Evolutionary conservation across 2,329 filamentous ascomycete genomes (phyloP).

Genomic region (Gaeumannomyces tritici): DNA sequence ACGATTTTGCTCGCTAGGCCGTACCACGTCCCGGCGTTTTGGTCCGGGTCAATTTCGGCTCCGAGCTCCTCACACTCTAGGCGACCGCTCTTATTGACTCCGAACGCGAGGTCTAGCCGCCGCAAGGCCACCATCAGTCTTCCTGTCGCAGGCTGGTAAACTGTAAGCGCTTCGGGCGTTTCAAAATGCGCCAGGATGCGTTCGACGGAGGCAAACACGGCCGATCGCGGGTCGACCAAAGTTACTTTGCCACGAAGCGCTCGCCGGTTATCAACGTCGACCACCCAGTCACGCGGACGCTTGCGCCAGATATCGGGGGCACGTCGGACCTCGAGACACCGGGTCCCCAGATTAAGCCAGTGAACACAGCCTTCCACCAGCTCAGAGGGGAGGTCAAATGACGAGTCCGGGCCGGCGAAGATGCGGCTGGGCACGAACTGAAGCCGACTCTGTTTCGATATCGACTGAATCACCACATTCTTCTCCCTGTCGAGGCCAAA

Average conservation of each 20-base stretch:
- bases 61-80: conserved; percentile 39
- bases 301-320: conserved; percentile 16
- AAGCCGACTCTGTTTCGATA: conserved; percentile 3
- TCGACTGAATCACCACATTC: conserved; percentile 34
- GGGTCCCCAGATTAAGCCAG: conserved; percentile 41
- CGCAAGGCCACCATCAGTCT: conserved; percentile 37
- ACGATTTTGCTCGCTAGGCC: conserved; percentile 51
- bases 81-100: conserved; percentile 29
- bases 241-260: conserved; percentile 5
- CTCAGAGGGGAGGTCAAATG: conserved; percentile 38
- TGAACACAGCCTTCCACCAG: conserved; percentile 46
- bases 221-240: conserved; percentile 40
- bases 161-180: conserved; percentile 25
- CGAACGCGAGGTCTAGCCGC: conserved; percentile 43
- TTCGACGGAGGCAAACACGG: conserved; percentile 25
- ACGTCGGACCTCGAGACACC: conserved; percentile 36
- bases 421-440: not conserved
- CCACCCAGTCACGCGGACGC: conserved; percentile 19
- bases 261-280: conserved; percentile 17
- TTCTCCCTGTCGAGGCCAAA: conserved; percentile 34
- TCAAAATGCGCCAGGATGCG: conserved; percentile 42
- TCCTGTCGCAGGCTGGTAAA: conserved; percentile 30
- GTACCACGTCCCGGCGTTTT: conserved; percentile 51
- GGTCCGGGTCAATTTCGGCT: conserved; percentile 42
- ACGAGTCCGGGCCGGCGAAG: conserved; percentile 13